Conservation (phyloP, 202 grass and related monocot species). For the Setaria viridis region DNA sequence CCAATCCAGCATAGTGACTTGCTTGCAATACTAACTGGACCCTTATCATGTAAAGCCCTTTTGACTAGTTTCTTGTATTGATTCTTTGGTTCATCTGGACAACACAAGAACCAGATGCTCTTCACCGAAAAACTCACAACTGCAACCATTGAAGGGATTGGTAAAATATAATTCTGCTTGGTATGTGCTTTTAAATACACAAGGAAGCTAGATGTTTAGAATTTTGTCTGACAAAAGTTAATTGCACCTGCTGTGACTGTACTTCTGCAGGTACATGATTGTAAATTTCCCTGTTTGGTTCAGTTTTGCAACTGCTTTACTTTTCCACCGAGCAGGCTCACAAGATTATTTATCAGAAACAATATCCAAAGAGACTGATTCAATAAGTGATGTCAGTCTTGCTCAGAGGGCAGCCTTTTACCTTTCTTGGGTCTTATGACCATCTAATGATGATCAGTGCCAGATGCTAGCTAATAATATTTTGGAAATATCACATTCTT, state of each 20-base stretch:
- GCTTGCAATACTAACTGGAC: constrained; percentile 67
- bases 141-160: constrained; percentile 41
- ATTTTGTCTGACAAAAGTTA: constrained; percentile 43
- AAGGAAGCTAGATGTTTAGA: constrained; percentile 32
- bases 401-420: constrained; percentile 63
- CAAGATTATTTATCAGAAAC: constrained; percentile 63
- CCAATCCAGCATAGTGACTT: constrained; percentile 66
- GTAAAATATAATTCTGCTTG: constrained; percentile 69
- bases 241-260: constrained; percentile 37
- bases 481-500: constrained; percentile 63
- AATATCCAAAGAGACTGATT: constrained; percentile 56
- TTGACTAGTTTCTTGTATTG: constrained; percentile 71
- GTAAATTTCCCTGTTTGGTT: constrained; percentile 83
- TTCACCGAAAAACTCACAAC: constrained; percentile 31
- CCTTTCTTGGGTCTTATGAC: constrained; percentile 74
- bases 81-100: constrained; percentile 41
- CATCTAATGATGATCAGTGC: constrained; percentile 49
- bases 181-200: constrained; percentile 52
- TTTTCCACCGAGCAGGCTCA: constrained; percentile 62
- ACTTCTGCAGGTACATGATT: constrained; percentile 69
- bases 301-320: constrained; percentile 71
- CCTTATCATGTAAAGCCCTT: constrained; percentile 72
- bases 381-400: constrained; percentile 56
- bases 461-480: constrained; percentile 63
- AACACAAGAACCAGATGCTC: constrained; percentile 15